Evolutionary conservation across 768 basidiomycete species (phyloP), one percentile per base, ranked within the genome.

Genomic region (Gautieria morchelliformis): DNA sequence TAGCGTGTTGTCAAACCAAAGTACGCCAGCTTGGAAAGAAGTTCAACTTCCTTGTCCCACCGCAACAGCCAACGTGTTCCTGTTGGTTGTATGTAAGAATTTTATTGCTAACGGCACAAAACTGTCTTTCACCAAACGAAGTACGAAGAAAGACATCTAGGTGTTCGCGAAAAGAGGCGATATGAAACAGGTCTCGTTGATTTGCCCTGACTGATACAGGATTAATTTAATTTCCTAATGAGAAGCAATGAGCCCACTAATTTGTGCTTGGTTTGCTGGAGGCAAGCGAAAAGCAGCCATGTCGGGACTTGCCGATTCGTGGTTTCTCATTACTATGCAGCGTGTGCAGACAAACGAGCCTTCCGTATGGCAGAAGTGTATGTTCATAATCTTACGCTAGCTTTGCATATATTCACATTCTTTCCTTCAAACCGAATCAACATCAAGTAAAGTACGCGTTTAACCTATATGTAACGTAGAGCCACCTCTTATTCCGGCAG

Each of bases 21-120:
- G 69, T 93, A 92, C 9, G 80, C 67, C 32, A 89, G 67, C 60
- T 85, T 88, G 5, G 83, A 79, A 4, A 76, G 54, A 4, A 90
- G 70, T 56, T 88, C 87, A 39, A 92, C 73, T 64, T 93, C 90
- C 67, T 83, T 87, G 62, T 88, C 87, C 83, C 89, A 89, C 54
- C 83, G 78, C 44, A 80, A 78, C 22, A 93, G 71, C 84, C 86
- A 84, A 60, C 91, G 78, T 32, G 87, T 88, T 22, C 90, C 90
- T 93, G 10, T 10, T 37, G 14, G 10, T 37, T 37, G 2, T 37
- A 37, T 9, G 14, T 37, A 42, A 22, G 6, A 44, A 27, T 7
- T 20, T 17, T 7, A 22, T 24, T 52, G 27, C 8, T 30, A 55
- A 45, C 9, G 2, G 40, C n/a, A 56, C 24, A 61, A 50, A 42